phyloP scores from a whole-genome alignment of 352 stramenopile genomes.

The Phytophthora chlamydospora region DNA sequence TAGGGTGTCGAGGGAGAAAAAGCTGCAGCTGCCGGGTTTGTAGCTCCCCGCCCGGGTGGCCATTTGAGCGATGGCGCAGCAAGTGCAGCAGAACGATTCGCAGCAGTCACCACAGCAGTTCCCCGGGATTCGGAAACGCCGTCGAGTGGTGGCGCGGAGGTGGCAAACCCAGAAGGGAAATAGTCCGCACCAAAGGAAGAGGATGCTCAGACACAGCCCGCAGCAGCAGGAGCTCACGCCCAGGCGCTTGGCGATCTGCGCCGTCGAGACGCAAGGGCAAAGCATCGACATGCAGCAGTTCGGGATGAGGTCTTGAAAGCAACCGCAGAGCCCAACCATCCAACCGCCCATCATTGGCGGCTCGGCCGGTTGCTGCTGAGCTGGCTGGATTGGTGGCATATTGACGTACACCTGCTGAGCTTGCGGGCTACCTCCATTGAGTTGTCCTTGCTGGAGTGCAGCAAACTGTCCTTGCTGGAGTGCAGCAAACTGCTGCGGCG shows the following conservation, averaged over 20 bases:
- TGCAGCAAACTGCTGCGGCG: neutral
- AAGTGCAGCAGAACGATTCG: conserved; percentile 35
- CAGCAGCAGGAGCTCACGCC: conserved; percentile 30
- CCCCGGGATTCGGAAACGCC: conserved; percentile 39
- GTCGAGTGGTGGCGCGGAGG: conserved; percentile 33
- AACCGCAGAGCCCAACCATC: conserved; percentile 36
- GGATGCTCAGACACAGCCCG: neutral
- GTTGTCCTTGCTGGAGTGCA: too few relatives aligned
- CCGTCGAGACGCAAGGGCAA: conserved; percentile 48
- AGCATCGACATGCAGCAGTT: conserved; percentile 42
- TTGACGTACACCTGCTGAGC: neutral
- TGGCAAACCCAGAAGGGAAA: conserved; percentile 21
- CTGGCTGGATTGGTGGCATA: neutral
- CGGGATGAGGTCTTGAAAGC: conserved; percentile 36
- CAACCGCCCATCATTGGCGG: conserved; percentile 13
- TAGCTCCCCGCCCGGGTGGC: conserved; percentile 50
- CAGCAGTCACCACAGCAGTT: conserved; percentile 29
- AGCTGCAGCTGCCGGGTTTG: conserved; percentile 42
- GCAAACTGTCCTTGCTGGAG: too few relatives aligned
- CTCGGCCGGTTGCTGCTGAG: neutral
- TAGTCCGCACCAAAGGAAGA: neutral
- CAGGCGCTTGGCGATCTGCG: conserved; percentile 43
- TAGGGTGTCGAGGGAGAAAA: conserved; percentile 20
- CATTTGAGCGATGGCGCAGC: conserved; percentile 47
- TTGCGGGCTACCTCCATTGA: neutral